Evolutionary conservation across 139 green algal genomes (phyloP).

Genomic region (Chlamydomonas sp.): DNA sequence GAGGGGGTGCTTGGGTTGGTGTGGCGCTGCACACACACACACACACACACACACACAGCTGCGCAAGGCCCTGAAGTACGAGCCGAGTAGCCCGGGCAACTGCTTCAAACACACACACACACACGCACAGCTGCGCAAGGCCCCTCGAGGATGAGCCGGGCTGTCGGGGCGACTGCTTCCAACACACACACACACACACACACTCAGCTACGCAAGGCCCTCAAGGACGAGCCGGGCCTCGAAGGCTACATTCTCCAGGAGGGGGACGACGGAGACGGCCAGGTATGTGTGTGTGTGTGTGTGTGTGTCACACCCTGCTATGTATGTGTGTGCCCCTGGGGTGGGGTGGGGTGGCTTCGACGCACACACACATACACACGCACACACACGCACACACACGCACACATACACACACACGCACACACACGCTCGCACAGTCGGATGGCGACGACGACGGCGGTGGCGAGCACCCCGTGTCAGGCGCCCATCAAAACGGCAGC

Average conservation of each 20-base stretch:
- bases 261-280: neutral
- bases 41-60: too few species aligned
- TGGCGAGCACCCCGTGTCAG: neutral
- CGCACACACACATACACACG: constrained; percentile 7
- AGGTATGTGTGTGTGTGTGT: neutral
- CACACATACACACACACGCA: constrained; percentile 10
- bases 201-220: neutral
- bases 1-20: too few species aligned
- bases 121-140: neutral
- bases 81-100: neutral
- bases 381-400: constrained; percentile 3
- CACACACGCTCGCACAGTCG: neutral
- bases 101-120: neutral
- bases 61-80: constrained; percentile 1
- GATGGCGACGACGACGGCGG: neutral
- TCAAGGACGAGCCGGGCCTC: too few species aligned
- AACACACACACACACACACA: neutral
- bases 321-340: neutral
- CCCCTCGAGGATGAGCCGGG: neutral
- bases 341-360: neutral
- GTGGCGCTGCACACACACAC: too few species aligned
- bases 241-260: neutral
- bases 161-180: neutral
- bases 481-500: neutral
- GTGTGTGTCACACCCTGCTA: neutral